Percentiles rank a stretch among this genome's conserved stretches.
Conservation (phyloP, 768 basidiomycete species). For the Lactarius pseudohatsudake region DNA sequence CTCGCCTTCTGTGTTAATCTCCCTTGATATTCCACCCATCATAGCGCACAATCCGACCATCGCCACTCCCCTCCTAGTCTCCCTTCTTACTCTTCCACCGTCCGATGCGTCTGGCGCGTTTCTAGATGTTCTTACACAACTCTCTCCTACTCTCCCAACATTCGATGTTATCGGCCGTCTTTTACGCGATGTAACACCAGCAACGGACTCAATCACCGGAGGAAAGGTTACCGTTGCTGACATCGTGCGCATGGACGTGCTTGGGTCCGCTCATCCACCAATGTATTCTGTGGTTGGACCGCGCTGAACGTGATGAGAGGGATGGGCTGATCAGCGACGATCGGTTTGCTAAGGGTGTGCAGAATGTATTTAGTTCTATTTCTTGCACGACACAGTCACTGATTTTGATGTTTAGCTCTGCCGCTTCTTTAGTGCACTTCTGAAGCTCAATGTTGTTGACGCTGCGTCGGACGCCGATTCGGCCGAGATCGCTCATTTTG, state of each 20-base stretch:
- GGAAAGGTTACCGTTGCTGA: slow-evolving; percentile 62
- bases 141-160: slow-evolving; percentile 71
- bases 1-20: slow-evolving; percentile 56
- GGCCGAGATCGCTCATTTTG: slow-evolving; percentile 77
- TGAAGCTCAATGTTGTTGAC: slow-evolving; percentile 66
- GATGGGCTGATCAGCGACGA: slow-evolving; percentile 72
- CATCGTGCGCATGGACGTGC: slow-evolving; percentile 59
- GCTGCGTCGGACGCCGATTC: slow-evolving; percentile 63
- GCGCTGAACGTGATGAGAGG: slow-evolving; percentile 64
- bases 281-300: slow-evolving; percentile 67
- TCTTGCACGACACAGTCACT: slow-evolving; percentile 10
- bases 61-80: slow-evolving; percentile 64
- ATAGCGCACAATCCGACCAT: slow-evolving; percentile 67
- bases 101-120: slow-evolving; percentile 45
- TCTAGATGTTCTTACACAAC: slow-evolving; percentile 59
- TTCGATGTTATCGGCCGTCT: slow-evolving; percentile 74
- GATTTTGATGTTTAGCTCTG: slow-evolving; percentile 50
- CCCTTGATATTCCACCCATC: slow-evolving; percentile 65
- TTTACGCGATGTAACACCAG: slow-evolving; percentile 57
- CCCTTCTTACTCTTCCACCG: slow-evolving; percentile 48
- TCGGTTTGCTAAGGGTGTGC: slow-evolving; percentile 67
- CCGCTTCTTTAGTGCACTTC: slow-evolving; percentile 71
- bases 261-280: slow-evolving; percentile 74
- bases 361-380: slow-evolving; percentile 52
- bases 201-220: slow-evolving; percentile 42